A percentile compares a stretch with the other conserved stretches of the same genome.
Conservation (phyloP, 2,329 filamentous ascomycete species). For the Fusarium keratoplasticum region DNA sequence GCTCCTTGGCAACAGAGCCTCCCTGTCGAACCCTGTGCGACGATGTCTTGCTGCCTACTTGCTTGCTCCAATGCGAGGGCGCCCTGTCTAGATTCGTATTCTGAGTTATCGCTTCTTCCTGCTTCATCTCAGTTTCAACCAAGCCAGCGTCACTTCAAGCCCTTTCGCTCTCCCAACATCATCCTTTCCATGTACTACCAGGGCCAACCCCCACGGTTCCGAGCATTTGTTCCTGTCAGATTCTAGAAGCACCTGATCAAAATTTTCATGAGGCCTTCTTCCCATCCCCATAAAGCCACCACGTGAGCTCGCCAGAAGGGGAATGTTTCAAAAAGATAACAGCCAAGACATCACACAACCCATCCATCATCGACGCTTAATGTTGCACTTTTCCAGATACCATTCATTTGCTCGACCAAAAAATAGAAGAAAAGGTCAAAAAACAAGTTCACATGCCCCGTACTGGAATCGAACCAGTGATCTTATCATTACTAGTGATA, state of each 20-base stretch:
- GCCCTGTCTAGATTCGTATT: background rate
- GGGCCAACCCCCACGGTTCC: background rate
- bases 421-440: background rate
- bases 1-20: background rate
- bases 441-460: slow-evolving; percentile 17
- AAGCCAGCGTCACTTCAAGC: background rate
- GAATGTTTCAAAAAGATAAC: background rate
- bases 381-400: background rate
- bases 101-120: background rate
- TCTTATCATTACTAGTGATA: slow-evolving; percentile 40
- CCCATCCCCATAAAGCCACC: background rate
- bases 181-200: background rate
- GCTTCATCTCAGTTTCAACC: background rate
- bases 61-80: background rate
- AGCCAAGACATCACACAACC: background rate
- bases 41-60: background rate
- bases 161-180: background rate
- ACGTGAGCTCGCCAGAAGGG: background rate
- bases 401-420: background rate
- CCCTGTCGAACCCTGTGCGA: background rate
- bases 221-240: background rate
- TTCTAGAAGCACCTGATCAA: background rate
- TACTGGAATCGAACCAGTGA: slow-evolving; percentile 38
- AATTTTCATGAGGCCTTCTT: background rate
- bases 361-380: background rate